These are phyloP conservation scores for Lasiosphaeria miniovina DNA, from an alignment of 495 filamentous ascomycete genomes.

Conservation along the genomic window DNA sequence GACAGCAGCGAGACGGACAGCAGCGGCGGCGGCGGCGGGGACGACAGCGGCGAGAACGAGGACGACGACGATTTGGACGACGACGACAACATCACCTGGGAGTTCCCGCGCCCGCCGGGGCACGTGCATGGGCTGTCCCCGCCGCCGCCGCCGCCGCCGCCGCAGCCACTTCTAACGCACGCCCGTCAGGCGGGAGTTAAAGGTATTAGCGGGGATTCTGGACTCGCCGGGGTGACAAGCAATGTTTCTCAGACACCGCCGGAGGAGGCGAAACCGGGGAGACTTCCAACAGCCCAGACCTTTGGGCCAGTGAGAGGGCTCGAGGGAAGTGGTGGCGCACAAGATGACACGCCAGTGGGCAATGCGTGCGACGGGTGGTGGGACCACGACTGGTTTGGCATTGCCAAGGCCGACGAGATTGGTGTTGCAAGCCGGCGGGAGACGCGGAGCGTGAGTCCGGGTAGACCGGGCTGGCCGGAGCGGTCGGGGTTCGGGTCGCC, in stretches of 20 bases:
- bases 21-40: background rate
- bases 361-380: too few relatives aligned
- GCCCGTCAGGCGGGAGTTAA: background rate
- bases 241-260: background rate
- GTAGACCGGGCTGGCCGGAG: too few relatives aligned
- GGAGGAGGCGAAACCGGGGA: background rate
- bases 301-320: background rate
- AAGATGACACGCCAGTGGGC: too few relatives aligned
- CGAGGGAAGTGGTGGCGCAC: too few relatives aligned
- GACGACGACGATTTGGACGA: background rate
- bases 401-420: too few relatives aligned
- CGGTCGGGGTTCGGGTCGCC: too few relatives aligned
- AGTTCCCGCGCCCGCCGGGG: conserved; percentile 3
- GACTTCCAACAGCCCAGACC: background rate
- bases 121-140: background rate
- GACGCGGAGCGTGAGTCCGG: too few relatives aligned
- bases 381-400: too few relatives aligned
- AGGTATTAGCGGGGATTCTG: background rate
- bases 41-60: background rate
- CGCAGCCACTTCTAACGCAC: background rate
- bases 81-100: conserved; percentile 14
- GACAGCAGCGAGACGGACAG: background rate
- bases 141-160: background rate
- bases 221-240: background rate
- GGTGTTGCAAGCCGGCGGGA: too few relatives aligned